Evolutionary conservation across 2,329 filamentous ascomycete genomes (phyloP), one percentile per base, ranked within the genome.

Genomic region (Shiraia bambusicola): DNA sequence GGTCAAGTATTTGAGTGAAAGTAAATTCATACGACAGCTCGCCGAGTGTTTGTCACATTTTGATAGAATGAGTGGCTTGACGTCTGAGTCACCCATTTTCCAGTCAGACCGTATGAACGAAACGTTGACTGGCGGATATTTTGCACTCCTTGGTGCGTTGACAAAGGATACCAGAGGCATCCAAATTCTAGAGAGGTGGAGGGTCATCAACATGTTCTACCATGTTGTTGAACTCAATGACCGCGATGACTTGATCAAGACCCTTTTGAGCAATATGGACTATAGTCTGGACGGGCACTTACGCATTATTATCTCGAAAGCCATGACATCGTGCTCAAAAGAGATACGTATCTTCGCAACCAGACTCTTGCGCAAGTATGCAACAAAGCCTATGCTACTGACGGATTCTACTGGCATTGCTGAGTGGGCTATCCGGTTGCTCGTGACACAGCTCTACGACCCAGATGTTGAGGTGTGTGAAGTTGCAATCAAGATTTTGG

Each of bases 141-240:
- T 98, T 66, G 82, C 90, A 11, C 88, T 98, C 76, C 74, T 98
- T 2, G 94, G 93, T 6, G 84, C 88, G 9, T 72, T 98, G 43
- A 97, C 87, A 56, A 85, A 85, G 38, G 89, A 95, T 58, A 73
- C 80, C 0, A 88, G 86, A 56, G 93, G 93, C 0, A 77, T 97
- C 16, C 83, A 86, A 47, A 92, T 98, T 72, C 81, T 98, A 62
- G 92, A 97, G 66, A 79, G 89, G 57, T 97, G 93, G 92, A 88
- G 90, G 57, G 94, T 98, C 78, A 91, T 96, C 72, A 97, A 97
- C 69, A 98, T 98, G 89, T 94, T 97, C 77, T 98, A 98, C 65
- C 93, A 97, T 69, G 95, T 98, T 47, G 81, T 96, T 43, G 92
- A 97, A 61, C 76, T 95, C 31, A 89, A 87, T 57, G 87, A 93